These are phyloP conservation scores for Tympanopsis confertula DNA, from an alignment of 2,329 filamentous ascomycete species.

Conservation along the genomic window DNA sequence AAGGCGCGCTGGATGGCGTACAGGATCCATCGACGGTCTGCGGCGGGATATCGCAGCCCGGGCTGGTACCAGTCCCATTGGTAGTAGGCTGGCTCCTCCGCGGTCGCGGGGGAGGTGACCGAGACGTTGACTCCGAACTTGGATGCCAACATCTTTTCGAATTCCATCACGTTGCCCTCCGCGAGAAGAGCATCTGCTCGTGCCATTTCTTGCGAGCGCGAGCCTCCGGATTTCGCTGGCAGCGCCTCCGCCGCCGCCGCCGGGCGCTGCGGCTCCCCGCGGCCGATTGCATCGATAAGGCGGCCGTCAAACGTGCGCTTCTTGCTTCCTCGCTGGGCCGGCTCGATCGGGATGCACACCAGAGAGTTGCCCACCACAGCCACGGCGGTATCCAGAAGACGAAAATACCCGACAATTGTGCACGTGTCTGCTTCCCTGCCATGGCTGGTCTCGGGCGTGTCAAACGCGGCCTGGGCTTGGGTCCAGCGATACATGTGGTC, in stretches of 20 bases:
- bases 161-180: constrained; percentile 23
- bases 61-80: constrained; percentile 39
- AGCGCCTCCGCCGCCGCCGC: constrained; percentile 13
- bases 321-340: constrained; percentile 33
- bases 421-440: constrained; percentile 10
- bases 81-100: constrained; percentile 12
- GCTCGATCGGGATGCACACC: constrained; percentile 58
- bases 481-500: constrained; percentile 55
- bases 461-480: constrained; percentile 25
- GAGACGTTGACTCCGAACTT: constrained; percentile 8
- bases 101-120: constrained; percentile 4
- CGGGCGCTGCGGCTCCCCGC: constrained; percentile 33
- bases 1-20: too few relatives aligned
- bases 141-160: constrained; percentile 9
- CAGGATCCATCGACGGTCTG: constrained; percentile 55
- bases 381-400: constrained; percentile 54
- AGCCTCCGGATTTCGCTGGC: constrained; percentile 14
- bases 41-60: constrained; percentile 33
- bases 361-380: constrained; percentile 53
- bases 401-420: constrained; percentile 47
- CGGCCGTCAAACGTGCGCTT: constrained; percentile 47
- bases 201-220: constrained; percentile 24
- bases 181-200: constrained; percentile 23
- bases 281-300: constrained; percentile 64
- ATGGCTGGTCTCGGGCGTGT: constrained; percentile 1